These are phyloP conservation scores for Ophiocordyceps sinensis DNA, from an alignment of 2,329 filamentous ascomycete genomes.

Conservation along the genomic window DNA sequence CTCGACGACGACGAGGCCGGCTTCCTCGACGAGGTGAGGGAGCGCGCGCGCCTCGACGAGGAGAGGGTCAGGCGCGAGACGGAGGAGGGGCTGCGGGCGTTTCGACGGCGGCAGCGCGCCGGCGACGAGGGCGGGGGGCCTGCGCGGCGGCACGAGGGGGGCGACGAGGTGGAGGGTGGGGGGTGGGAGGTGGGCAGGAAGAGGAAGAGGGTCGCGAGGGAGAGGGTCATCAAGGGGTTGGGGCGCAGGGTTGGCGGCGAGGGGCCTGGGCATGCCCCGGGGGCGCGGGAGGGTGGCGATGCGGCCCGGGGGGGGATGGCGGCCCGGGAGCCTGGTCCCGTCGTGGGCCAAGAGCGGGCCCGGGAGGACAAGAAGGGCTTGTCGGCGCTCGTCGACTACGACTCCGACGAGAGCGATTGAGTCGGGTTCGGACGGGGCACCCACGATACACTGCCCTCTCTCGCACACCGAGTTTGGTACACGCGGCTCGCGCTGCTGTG, in stretches of 20 bases:
- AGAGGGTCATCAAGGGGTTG: slow-evolving; percentile 20
- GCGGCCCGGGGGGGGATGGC: neutral
- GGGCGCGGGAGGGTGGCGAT: neutral
- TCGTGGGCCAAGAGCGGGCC: neutral
- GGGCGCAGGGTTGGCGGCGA: slow-evolving; percentile 8
- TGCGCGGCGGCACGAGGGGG: slow-evolving; percentile 2
- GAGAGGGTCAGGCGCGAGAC: slow-evolving; percentile 38
- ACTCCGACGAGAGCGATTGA: slow-evolving; percentile 33
- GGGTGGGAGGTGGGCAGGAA: slow-evolving; percentile 19
- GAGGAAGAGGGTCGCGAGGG: slow-evolving; percentile 21
- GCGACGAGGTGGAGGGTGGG: slow-evolving; percentile 10
- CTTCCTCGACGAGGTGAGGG: slow-evolving; percentile 49
- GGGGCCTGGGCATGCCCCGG: slow-evolving; percentile 1
- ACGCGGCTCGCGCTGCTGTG: no score
- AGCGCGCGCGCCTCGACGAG: slow-evolving; percentile 36
- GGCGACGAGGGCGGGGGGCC: slow-evolving; percentile 1
- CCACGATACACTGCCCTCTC: no score
- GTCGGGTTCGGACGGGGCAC: slow-evolving; percentile 4
- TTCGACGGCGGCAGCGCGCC: slow-evolving; percentile 34
- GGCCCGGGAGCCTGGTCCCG: neutral
- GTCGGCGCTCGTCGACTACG: slow-evolving; percentile 38
- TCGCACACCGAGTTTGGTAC: no score
- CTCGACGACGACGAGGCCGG: slow-evolving; percentile 69
- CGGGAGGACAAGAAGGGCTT: slow-evolving; percentile 9
- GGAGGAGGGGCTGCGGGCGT: slow-evolving; percentile 39